Evolutionary conservation across 345 rosid species (phyloP).

Genomic region (Syzygium oleosum): DNA sequence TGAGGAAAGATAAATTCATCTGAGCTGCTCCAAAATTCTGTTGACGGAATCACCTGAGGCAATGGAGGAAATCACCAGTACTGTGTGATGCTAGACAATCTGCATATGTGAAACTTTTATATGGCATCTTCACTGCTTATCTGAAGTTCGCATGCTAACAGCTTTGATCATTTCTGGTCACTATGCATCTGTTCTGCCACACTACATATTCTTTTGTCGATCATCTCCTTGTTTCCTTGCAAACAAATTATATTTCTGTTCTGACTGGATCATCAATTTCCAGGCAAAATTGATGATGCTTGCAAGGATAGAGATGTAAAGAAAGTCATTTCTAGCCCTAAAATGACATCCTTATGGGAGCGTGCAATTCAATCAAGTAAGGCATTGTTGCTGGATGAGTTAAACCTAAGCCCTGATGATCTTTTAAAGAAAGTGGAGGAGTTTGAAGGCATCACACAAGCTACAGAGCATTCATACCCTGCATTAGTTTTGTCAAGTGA

Average conservation of each 20-base stretch:
- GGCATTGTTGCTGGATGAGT: slow-evolving; percentile 53
- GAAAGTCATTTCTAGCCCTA: slow-evolving; percentile 50
- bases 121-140: neutral
- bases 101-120: neutral
- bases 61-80: neutral
- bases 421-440: slow-evolving; percentile 70
- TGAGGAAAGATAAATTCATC: neutral
- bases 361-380: slow-evolving; percentile 58
- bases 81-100: neutral
- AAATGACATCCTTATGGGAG: slow-evolving; percentile 75
- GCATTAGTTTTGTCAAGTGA: slow-evolving; percentile 44
- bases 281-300: slow-evolving; percentile 13
- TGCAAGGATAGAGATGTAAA: slow-evolving; percentile 1
- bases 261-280: neutral
- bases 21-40: neutral
- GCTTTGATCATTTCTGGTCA: neutral
- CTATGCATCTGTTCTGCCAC: neutral
- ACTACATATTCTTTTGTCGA: neutral
- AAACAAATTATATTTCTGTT: neutral
- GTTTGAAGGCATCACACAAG: slow-evolving; percentile 53
- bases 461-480: slow-evolving; percentile 64
- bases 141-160: neutral
- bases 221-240: neutral
- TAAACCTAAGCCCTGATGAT: slow-evolving; percentile 50
- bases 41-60: neutral